Base-by-base conservation (phyloP, 495 filamentous ascomycete genomes). In the Penicillium tannophilum region DNA sequence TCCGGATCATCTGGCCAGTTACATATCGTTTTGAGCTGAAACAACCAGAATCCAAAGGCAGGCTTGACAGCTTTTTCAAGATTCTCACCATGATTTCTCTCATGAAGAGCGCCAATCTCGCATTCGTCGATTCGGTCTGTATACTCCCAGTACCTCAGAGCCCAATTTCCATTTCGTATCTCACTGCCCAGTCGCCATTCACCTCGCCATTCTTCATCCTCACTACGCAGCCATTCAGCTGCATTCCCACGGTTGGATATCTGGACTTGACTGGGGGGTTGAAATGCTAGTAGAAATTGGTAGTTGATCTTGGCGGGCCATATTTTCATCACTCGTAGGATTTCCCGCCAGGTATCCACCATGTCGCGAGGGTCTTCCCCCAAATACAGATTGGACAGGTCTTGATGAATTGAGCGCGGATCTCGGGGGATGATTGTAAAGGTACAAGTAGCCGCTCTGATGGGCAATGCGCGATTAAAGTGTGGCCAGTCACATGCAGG, bases 31-130 rank as follows among this genome's bases (percentile, higher is more conserved):
- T 35, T 17, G 0, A 51, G 41, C 11, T 41, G 52, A 46, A 55
- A 44, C 12, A 55, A 16, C 52, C 52, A 55, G 14, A 55, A 46
- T 1, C 52, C 41, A 55, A 46, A 55, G n/a, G 44, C 44, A 11
- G 44, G 44, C 9, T 46, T 46, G 44, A 46, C 20, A 46, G 44
- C 44, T n/a, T 46, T 46, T 14, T 23, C 14, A 23, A 26, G 24
- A 9, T 46, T 16, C 44, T 46, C 44, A 26, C 26, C 20, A 26
- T 12, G 19, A 12, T 46, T 26, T 26, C 14, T 10, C 16, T 46
- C 44, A 16, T 46, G 44, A 3, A 46, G 44, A 14, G 44, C 44
- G 10, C 44, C 44, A 45, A 45, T 45, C 42, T 45, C 42, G 17
- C 42, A 45, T 45, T 45, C 42, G 10, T 10, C n/a, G 20, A 45